phyloP scores from a whole-genome alignment of 2,329 filamentous ascomycete species.

The Torrubiellomyces zombiae region DNA sequence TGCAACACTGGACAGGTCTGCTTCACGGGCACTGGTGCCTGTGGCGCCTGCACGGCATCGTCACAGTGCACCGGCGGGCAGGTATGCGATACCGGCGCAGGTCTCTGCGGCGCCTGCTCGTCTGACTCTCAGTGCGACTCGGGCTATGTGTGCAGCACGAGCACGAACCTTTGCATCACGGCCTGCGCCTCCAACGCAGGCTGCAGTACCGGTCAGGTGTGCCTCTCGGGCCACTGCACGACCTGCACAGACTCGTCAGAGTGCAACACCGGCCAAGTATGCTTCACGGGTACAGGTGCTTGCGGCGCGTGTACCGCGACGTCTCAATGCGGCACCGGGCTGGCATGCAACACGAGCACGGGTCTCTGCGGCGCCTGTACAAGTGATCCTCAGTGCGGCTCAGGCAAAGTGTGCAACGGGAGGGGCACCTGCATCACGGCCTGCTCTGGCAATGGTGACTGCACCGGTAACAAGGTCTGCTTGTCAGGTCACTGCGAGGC shows the following conservation, averaged over 20 bases:
- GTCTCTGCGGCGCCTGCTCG: constrained; percentile 2
- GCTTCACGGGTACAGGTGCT: not conserved
- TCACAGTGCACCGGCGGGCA: constrained; percentile 3
- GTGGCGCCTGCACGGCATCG: constrained; percentile 1
- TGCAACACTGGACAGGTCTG: not conserved
- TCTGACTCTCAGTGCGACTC: constrained; percentile 2
- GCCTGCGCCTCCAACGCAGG: not conserved
- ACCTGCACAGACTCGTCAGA: constrained; percentile 1
- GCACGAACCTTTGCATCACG: not conserved
- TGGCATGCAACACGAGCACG: no score
- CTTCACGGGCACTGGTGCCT: constrained; percentile 1
- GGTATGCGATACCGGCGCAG: constrained; percentile 2
- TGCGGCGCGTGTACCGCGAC: not conserved
- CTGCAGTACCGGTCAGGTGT: constrained; percentile 4
- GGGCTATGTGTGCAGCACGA: not conserved
- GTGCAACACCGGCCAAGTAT: not conserved
- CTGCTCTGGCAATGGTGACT: no score
- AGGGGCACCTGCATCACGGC: not conserved
- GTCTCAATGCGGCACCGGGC: not conserved
- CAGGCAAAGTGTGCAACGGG: no score
- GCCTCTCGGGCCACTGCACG: constrained; percentile 2
- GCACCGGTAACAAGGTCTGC: not conserved
- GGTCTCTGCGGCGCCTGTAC: no score
- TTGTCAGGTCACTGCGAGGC: constrained; percentile 1
- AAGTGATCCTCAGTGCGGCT: no score